Base-by-base conservation (phyloP, 73 alveolate genomes). In the Paraurostyla sp. region DNA sequence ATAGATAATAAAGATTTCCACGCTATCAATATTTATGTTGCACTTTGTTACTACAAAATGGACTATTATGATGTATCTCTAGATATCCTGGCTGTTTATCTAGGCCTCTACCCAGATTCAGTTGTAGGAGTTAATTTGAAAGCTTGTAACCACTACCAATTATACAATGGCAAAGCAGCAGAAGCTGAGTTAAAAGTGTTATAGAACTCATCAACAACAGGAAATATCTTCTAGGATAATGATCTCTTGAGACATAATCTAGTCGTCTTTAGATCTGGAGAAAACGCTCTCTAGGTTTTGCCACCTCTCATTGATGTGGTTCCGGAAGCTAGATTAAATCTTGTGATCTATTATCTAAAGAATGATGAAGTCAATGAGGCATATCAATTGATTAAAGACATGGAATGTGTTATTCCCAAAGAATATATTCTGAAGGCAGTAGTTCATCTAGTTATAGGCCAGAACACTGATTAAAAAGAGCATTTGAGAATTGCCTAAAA, bases 121-220 rank as follows among this genome's bases (percentile, higher is more conserved):
- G 92, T 97, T 42, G 95, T 94, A 0, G 99, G 98, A 13, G 97
- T 96, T 52, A 98, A 98, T 93, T 93, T 98, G 45, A 98, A 98
- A 88, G 99, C 99, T n/a, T 97, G 99, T 85, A 97, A 97, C 68
- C 98, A 98, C 93, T 98, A 93, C 95, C 96, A 97, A 73, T 97
- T 97, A 29, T 97, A 93, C 85, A 97, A 97, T 65, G 99, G 99
- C 18, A 97, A 97, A 58, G 99, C 99, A 2, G 99, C 99, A 25
- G 99, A 97, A 75, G 98, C 97, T 35, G 99, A 95, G 51, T 87
- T 97, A 51, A 96, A 95, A 73, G 98, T 94, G 22, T 71, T 95
- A 27, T 95, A 92, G 83, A 85, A 88, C 46, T 94, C 94, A 46
- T 93, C 98, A 35, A 91, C 92, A 45, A 94, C 97, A 62, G 99